Percentiles rank a stretch among this genome's conserved stretches.
Evolutionary conservation across 1,139 yeast genomes (phyloP).

Genomic region (Geotrichum australiense): DNA sequence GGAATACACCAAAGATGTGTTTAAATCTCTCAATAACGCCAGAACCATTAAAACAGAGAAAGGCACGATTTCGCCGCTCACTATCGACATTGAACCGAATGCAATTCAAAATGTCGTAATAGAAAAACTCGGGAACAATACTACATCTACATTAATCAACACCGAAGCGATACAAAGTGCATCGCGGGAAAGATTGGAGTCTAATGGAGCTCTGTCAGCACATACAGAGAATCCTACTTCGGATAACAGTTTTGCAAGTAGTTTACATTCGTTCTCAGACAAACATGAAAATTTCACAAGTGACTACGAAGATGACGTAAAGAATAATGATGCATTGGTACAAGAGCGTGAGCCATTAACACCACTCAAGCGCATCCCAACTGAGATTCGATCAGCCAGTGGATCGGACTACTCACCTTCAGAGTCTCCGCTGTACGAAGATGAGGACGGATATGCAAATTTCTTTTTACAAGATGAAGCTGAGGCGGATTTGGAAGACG

Average conservation of each 20-base stretch:
- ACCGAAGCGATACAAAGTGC: no score
- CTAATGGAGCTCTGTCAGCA: no score
- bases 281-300: constrained; percentile 12
- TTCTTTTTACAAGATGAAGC: constrained; percentile 1
- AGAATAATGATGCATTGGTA: not conserved
- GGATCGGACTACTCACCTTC: not conserved
- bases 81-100: no score
- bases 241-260: constrained; percentile 1
- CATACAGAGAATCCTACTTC: no score
- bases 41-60: no score
- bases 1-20: no score
- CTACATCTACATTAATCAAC: no score
- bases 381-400: not conserved
- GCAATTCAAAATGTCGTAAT: no score
- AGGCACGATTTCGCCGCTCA: no score
- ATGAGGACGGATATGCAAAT: constrained; percentile 15
- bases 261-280: constrained; percentile 1
- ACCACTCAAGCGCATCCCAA: not conserved
- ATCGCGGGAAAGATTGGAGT: no score
- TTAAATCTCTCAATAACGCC: no score
- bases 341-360: not conserved
- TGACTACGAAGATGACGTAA: constrained; percentile 11
- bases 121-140: no score
- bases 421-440: constrained; percentile 14
- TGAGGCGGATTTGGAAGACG: not conserved